A percentile compares a stretch with the other conserved stretches of the same genome.
phyloP scores from a whole-genome alignment of 805 yeast genomes.

The Metahyphopichia silvanorum region DNA sequence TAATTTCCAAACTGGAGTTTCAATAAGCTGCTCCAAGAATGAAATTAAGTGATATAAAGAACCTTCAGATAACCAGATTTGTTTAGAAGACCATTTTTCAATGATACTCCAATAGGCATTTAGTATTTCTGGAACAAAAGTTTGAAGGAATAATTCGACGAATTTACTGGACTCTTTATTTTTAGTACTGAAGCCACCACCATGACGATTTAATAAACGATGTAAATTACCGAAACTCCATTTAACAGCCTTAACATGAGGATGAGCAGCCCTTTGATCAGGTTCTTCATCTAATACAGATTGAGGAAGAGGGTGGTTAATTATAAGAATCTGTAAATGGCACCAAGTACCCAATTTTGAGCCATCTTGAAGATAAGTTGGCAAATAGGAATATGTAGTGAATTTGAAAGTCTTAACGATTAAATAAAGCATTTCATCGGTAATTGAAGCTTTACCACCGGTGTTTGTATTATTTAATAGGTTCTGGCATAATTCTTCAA shows the following conservation, averaged over 20 bases:
- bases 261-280: conserved; percentile 36
- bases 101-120: conserved; percentile 42
- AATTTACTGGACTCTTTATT: conserved; percentile 25
- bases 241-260: conserved; percentile 39
- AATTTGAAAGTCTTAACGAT: conserved; percentile 40
- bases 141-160: conserved; percentile 27
- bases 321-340: conserved; percentile 33
- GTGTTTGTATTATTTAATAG: conserved; percentile 16
- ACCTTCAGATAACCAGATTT: conserved; percentile 39
- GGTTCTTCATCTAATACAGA: conserved; percentile 29
- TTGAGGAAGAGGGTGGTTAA: conserved; percentile 37
- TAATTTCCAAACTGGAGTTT: conserved; percentile 36
- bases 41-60: conserved; percentile 41
- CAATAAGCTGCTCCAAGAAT: conserved; percentile 40
- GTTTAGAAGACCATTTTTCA: conserved; percentile 37
- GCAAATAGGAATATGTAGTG: conserved; percentile 34
- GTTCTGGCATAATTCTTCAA: conserved; percentile 28
- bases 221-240: conserved; percentile 46
- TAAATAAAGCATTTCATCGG: conserved; percentile 37
- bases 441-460: conserved; percentile 12
- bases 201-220: conserved; percentile 39
- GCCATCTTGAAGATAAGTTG: conserved; percentile 34
- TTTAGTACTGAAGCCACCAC: conserved; percentile 39
- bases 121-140: conserved; percentile 42
- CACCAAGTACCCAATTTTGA: conserved; percentile 40